Conservation (phyloP, 257 asterid species). For the Echites panduratus region DNA sequence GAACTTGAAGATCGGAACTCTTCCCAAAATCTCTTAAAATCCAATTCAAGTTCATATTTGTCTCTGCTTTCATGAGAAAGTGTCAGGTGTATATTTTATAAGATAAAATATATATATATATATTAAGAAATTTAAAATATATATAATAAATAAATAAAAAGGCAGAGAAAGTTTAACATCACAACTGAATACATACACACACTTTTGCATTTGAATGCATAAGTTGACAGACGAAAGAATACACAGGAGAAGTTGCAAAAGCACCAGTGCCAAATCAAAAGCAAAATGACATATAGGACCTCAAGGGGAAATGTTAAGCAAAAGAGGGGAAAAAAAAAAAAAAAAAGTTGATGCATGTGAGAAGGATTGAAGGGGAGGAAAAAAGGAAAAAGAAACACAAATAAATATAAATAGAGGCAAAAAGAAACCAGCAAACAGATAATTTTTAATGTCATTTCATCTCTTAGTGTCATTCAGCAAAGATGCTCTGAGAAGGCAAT, state of each 20-base stretch:
- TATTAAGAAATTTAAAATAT: too few species aligned
- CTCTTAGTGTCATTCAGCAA: not conserved
- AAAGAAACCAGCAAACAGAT: not conserved
- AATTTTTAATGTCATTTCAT: not conserved
- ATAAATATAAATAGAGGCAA: not conserved
- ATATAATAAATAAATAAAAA: not conserved
- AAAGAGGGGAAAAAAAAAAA: not conserved
- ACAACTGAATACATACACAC: not conserved
- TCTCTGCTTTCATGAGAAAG: conserved; percentile 29
- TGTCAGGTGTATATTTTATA: not conserved
- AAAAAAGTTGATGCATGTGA: not conserved
- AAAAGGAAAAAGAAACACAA: not conserved
- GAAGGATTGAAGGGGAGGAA: not conserved
- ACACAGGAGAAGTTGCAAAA: not conserved
- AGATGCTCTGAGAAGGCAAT: not conserved
- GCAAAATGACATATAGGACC: not conserved
- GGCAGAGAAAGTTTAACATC: not conserved
- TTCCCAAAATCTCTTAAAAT: conserved; percentile 95
- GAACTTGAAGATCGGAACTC: conserved; percentile 83
- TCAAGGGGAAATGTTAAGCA: not conserved
- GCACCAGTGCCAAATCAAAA: not conserved
- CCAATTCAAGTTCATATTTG: conserved; percentile 87
- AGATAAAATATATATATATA: too few species aligned
- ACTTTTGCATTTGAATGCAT: not conserved
- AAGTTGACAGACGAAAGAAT: too few species aligned